These are phyloP conservation scores for Lecanicillium sp. DNA, from an alignment of 2,329 filamentous ascomycete species.

Conservation along the genomic window DNA sequence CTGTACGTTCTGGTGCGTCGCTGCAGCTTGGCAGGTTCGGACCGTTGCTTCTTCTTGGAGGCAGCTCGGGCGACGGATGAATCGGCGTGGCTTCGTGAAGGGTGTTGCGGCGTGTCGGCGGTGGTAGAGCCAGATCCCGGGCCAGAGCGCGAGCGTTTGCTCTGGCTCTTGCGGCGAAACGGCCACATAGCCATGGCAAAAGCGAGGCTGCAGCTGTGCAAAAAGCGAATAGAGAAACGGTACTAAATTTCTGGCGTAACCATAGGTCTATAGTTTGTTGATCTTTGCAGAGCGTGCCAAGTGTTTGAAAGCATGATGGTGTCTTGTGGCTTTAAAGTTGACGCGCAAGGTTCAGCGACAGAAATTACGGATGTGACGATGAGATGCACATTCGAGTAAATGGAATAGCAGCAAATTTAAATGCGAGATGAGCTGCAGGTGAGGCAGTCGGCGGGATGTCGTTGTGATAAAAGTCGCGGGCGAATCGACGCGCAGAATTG, in stretches of 20 bases:
- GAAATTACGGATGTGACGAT: too few species aligned
- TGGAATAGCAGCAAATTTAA: too few species aligned
- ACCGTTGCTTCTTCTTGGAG: constrained; percentile 33
- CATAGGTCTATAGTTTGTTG: constrained; percentile 2
- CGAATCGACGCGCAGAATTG: too few species aligned
- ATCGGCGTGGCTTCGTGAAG: constrained; percentile 22
- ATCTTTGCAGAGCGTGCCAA: background rate
- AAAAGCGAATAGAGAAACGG: background rate
- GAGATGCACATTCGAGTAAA: too few species aligned
- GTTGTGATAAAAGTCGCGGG: too few species aligned
- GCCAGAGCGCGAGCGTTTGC: constrained; percentile 46
- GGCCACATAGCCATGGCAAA: constrained; percentile 13
- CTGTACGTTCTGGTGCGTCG: constrained; percentile 46
- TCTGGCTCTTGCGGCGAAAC: constrained; percentile 52
- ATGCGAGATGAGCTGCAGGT: too few species aligned
- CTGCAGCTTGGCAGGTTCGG: constrained; percentile 38
- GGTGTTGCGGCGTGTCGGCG: constrained; percentile 8
- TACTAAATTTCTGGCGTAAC: background rate
- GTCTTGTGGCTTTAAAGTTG: too few species aligned
- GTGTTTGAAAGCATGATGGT: constrained; percentile 4
- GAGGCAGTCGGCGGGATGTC: too few species aligned
- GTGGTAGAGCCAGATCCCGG: constrained; percentile 39
- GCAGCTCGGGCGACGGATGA: constrained; percentile 15
- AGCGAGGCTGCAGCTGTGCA: too few species aligned
- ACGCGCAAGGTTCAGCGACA: too few species aligned